Base-by-base conservation (phyloP, 257 asterid species). In the Oldenlandia corymbosa region DNA sequence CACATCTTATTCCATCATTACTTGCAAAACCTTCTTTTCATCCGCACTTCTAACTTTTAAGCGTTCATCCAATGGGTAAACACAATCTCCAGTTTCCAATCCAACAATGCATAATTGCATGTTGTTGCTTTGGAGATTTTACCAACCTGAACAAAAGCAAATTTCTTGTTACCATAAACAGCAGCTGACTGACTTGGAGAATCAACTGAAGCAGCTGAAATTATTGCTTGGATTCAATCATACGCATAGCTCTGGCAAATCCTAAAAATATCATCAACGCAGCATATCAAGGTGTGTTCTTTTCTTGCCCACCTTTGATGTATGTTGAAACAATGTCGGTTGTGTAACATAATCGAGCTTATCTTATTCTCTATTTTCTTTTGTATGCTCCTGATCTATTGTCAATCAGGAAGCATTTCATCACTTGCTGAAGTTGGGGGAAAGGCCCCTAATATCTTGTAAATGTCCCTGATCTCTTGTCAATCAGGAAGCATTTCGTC, bases 291-390 rank as follows among this genome's bases (percentile, higher is more conserved):
- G 62, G 48, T 24, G 53, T 6, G 54, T 63, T 56, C 24, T 70
- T 56, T 39, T 60, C 50, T 30, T 41, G 17, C 28, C 26, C 20
- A 56, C 62, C 60, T 70, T 54, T 46, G 21, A 23, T 75, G 67
- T 31, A 18, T 54, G 58, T 56, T 66, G 73, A 66, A 66, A 69
- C 64, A 60, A 36, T 59, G 57, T 41, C 49, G 64, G 58, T 66
- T 36, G 0, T 69, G 36, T 6, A 21, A 47, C 65, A 66, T 32
- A 63, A 65, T 4, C 62, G 16, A 20, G 8, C 27, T 65, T 64
- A 58, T 64, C 27, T 31, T 66, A 16, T 14, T 30, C 56, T 70
- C 68, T 56, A 52, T 43, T 10, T 39, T 52, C 43, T 41, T 60
- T 66, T 67, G 70, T 18, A 30, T 57, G 39, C 32, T 26, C 37